Percentiles rank a stretch among this genome's conserved stretches.
Evolutionary conservation across 139 green algal species (phyloP).

Genomic region (Chlamydomonas sp.): DNA sequence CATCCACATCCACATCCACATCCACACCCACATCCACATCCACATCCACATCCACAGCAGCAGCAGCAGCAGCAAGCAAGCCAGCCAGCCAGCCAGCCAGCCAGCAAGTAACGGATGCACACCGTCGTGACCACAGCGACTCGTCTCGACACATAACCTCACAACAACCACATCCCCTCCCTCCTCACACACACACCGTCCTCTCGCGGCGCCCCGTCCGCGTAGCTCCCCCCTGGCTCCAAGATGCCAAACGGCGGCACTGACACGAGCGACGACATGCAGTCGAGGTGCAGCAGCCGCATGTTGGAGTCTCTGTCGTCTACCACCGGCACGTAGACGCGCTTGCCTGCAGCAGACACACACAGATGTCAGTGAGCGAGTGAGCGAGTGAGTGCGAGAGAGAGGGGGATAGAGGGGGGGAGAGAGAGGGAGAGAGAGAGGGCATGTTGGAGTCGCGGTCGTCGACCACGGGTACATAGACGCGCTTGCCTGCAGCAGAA

Average conservation of each 20-base stretch:
- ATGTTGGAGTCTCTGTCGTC: constrained; percentile 69
- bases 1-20: no score
- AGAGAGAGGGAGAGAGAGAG: no score
- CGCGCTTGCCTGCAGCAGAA: constrained; percentile 37
- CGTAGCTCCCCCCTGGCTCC: constrained; percentile 46
- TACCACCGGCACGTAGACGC: constrained; percentile 63
- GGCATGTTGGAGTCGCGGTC: constrained; percentile 72
- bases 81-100: neutral
- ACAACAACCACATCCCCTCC: neutral
- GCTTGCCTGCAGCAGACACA: constrained; percentile 39
- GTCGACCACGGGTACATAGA: constrained; percentile 64
- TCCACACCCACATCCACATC: no score
- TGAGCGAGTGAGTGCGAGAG: no score
- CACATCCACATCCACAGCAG: no score
- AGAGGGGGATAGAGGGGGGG: no score
- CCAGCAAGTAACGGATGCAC: neutral
- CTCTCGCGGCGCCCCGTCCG: constrained; percentile 37
- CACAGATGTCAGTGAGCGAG: no score
- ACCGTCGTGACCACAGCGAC: neutral
- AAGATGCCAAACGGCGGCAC: constrained; percentile 72
- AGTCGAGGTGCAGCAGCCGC: constrained; percentile 67
- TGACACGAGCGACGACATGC: constrained; percentile 24
- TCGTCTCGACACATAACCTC: neutral
- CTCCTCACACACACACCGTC: constrained; percentile 32
- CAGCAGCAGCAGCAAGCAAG: neutral